These are phyloP conservation scores for Hericium erinaceus DNA, from an alignment of 768 basidiomycete genomes.

Conservation along the genomic window DNA sequence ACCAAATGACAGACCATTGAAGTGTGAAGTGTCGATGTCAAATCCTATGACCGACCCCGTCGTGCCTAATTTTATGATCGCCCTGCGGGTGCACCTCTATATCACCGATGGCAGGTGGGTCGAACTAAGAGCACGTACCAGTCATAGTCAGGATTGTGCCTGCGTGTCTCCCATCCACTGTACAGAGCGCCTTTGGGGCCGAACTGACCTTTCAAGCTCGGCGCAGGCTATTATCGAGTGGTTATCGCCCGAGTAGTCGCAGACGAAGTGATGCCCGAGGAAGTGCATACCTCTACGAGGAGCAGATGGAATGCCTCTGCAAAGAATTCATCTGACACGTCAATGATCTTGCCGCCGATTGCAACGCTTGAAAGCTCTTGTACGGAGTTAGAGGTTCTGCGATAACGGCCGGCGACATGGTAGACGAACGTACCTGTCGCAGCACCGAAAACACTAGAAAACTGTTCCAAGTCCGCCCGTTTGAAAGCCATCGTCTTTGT, in stretches of 20 bases:
- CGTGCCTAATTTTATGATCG: constrained; percentile 81
- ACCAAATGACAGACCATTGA: constrained; percentile 51
- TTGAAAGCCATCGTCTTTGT: constrained; percentile 34
- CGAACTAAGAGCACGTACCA: constrained; percentile 43
- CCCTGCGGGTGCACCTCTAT: constrained; percentile 38
- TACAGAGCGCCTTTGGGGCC: constrained; percentile 92
- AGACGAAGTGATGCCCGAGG: too few relatives aligned
- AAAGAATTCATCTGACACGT: constrained; percentile 94
- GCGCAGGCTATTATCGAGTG: constrained; percentile 52
- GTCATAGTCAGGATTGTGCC: constrained; percentile 84
- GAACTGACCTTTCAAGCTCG: constrained; percentile 90
- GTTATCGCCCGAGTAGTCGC: background rate
- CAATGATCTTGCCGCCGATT: constrained; percentile 65
- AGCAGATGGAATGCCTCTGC: constrained; percentile 79
- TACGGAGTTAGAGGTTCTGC: background rate
- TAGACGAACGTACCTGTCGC: constrained; percentile 36
- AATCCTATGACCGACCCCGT: constrained; percentile 68
- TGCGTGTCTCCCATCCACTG: constrained; percentile 88
- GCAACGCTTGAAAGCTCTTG: constrained; percentile 87
- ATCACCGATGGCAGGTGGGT: background rate
- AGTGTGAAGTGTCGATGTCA: constrained; percentile 93
- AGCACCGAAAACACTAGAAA: constrained; percentile 36
- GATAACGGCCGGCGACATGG: background rate
- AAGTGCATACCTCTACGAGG: constrained; percentile 56
- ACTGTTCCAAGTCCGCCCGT: constrained; percentile 36